Percentiles rank a stretch among this genome's conserved stretches.
phyloP scores from a whole-genome alignment of 495 filamentous ascomycete species.

The Glarea lozoyensis region DNA sequence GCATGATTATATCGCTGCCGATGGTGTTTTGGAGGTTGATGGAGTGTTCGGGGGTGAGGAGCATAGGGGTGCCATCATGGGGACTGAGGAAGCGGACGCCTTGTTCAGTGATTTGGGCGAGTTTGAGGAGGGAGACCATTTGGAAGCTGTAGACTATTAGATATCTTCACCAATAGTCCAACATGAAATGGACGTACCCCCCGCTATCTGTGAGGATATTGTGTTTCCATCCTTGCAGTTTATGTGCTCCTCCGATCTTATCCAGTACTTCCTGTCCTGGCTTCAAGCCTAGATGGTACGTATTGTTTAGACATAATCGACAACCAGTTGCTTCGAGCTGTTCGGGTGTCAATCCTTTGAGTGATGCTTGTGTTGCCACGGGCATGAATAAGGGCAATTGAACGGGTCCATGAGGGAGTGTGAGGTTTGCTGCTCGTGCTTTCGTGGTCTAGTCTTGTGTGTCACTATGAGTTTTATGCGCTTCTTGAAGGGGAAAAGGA shows the following conservation, averaged over 20 bases:
- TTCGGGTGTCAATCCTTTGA: conserved; percentile 90
- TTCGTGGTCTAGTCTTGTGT: conserved; percentile 64
- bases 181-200: conserved; percentile 47
- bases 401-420: conserved; percentile 85
- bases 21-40: conserved; percentile 95
- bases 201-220: conserved; percentile 97
- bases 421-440: conserved; percentile 83
- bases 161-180: background rate
- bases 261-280: conserved; percentile 85
- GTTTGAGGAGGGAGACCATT: conserved; percentile 93
- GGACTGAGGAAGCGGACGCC: conserved; percentile 91
- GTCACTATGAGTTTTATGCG: conserved; percentile 12
- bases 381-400: conserved; percentile 95
- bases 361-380: conserved; percentile 91
- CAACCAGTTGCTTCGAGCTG: conserved; percentile 85
- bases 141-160: conserved; percentile 61
- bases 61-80: conserved; percentile 93
- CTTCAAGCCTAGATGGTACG: conserved; percentile 92
- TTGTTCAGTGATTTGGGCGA: conserved; percentile 90
- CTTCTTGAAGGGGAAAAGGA: conserved; percentile 8
- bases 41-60: conserved; percentile 94
- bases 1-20: conserved; percentile 98
- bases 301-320: conserved; percentile 90
- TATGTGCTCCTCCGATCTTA: conserved; percentile 83
- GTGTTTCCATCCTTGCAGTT: conserved; percentile 86